A percentile compares a stretch with the other conserved stretches of the same genome.
These are phyloP conservation scores for Ceratocystis variospora DNA, from an alignment of 2,329 filamentous ascomycete genomes.

Conservation along the genomic window DNA sequence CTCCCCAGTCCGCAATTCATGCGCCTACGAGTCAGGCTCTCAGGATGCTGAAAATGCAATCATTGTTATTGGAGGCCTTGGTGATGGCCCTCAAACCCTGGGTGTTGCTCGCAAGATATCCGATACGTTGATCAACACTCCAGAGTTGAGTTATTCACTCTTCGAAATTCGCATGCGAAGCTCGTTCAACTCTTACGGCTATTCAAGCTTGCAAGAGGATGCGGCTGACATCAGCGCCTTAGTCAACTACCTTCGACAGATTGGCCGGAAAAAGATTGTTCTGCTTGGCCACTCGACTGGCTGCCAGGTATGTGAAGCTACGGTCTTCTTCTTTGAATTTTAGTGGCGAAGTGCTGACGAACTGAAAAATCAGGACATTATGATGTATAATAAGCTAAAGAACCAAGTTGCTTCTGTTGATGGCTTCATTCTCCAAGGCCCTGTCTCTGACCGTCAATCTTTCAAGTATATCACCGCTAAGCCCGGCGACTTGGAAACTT, in stretches of 20 bases:
- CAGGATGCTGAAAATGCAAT: conserved; percentile 41
- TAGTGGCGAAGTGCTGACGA: not conserved
- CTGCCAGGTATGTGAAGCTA: conserved; percentile 33
- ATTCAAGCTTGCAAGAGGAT: conserved; percentile 37
- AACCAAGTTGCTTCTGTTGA: conserved; percentile 43
- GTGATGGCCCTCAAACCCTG: conserved; percentile 54
- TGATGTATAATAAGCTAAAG: conserved; percentile 37
- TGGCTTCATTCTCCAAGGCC: conserved; percentile 66
- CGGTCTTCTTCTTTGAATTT: not conserved
- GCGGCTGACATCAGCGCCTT: conserved; percentile 40
- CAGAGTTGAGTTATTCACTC: conserved; percentile 35
- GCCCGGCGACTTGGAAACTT: conserved; percentile 25
- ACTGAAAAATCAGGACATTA: conserved; percentile 35
- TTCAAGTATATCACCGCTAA: conserved; percentile 32
- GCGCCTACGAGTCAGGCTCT: conserved; percentile 36
- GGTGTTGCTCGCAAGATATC: conserved; percentile 40
- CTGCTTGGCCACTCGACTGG: conserved; percentile 47
- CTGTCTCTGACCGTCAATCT: conserved; percentile 63
- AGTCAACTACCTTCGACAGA: conserved; percentile 39
- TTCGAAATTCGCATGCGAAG: conserved; percentile 44
- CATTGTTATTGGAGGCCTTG: conserved; percentile 56
- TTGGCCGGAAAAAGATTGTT: conserved; percentile 39
- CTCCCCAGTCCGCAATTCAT: conserved; percentile 29
- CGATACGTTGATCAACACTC: conserved; percentile 28
- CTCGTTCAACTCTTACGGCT: conserved; percentile 41